These are phyloP conservation scores for Starmerella vitae DNA, from an alignment of 805 yeast species.

Conservation along the genomic window DNA sequence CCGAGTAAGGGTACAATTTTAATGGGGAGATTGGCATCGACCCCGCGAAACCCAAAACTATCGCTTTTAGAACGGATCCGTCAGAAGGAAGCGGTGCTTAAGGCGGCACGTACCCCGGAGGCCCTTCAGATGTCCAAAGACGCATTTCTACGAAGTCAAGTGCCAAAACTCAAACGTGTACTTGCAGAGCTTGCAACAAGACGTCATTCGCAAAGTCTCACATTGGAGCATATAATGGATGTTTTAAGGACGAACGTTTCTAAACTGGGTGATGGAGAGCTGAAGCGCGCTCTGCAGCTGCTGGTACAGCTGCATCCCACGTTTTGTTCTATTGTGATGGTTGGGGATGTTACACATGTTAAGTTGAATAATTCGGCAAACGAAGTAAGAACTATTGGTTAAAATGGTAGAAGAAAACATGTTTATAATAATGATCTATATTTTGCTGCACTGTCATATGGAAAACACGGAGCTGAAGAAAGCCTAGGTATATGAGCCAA, in stretches of 20 bases:
- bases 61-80: conserved; percentile 24
- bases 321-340: conserved; percentile 20
- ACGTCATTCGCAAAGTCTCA: conserved; percentile 3
- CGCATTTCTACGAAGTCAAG: conserved; percentile 20
- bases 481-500: no score
- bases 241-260: conserved; percentile 19
- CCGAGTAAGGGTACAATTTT: background rate
- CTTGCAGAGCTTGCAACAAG: conserved; percentile 14
- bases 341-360: conserved; percentile 21
- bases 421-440: no score
- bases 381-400: no score
- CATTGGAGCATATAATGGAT: conserved; percentile 15
- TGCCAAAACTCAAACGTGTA: conserved; percentile 19
- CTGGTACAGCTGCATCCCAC: conserved; percentile 19
- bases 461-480: no score
- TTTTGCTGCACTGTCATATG: no score
- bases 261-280: conserved; percentile 21
- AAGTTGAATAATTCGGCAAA: conserved; percentile 6
- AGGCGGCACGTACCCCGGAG: conserved; percentile 4
- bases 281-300: conserved; percentile 17
- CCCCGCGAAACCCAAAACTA: conserved; percentile 3
- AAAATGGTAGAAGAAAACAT: no score
- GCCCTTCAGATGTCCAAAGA: conserved; percentile 9
- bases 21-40: conserved; percentile 2
- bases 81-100: conserved; percentile 22